phyloP scores from a whole-genome alignment of 257 asterid genomes.

The Salvia splendens region DNA sequence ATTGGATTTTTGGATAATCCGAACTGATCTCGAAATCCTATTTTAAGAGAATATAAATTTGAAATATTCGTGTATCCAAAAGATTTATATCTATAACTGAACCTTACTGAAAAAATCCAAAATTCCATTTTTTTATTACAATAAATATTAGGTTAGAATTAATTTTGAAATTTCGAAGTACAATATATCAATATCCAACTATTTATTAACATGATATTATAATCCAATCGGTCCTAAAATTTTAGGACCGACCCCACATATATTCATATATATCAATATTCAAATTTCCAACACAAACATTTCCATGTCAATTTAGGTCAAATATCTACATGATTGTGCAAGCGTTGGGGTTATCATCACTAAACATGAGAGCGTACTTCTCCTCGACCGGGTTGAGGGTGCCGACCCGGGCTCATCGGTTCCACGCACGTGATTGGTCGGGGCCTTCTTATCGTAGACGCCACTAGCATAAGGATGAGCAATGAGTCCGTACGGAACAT shows the following conservation, averaged over 20 bases:
- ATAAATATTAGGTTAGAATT: too few relatives aligned
- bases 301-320: too few relatives aligned
- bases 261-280: neutral
- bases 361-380: conserved; percentile 73
- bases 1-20: too few relatives aligned
- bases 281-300: neutral
- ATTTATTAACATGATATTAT: neutral
- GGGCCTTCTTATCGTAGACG: conserved; percentile 91
- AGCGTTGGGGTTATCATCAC: conserved; percentile 80
- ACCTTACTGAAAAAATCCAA: too few relatives aligned
- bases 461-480: conserved; percentile 86
- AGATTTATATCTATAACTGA: too few relatives aligned
- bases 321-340: conserved; percentile 70
- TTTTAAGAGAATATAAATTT: too few relatives aligned
- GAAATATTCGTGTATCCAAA: too few relatives aligned
- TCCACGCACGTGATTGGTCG: conserved; percentile 64
- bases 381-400: conserved; percentile 75
- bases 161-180: too few relatives aligned
- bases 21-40: too few relatives aligned
- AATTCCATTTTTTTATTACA: too few relatives aligned
- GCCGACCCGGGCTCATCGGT: conserved; percentile 73
- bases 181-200: too few relatives aligned
- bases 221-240: neutral
- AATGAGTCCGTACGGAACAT: conserved; percentile 62
- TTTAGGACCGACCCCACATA: neutral